Evolutionary conservation across 495 filamentous ascomycete genomes (phyloP).

Genomic region (Alectoria sarmentosa): DNA sequence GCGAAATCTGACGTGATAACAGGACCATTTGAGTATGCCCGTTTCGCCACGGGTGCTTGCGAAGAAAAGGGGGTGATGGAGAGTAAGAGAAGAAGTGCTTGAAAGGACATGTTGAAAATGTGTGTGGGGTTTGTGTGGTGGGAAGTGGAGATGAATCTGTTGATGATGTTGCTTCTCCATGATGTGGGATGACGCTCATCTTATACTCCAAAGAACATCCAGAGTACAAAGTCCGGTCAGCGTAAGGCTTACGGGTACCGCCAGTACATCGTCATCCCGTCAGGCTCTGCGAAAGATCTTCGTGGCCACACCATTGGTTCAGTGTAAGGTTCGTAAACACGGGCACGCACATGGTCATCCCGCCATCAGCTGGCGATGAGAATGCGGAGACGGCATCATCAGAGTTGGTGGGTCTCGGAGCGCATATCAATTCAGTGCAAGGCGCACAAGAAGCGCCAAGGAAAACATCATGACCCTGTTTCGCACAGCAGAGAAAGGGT

Average conservation of each 20-base stretch:
- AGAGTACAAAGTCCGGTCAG: neutral
- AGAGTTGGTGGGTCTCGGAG: too few relatives aligned
- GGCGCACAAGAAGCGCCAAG: too few relatives aligned
- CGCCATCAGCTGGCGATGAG: neutral
- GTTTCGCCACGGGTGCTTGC: slow-evolving; percentile 14
- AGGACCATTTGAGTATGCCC: slow-evolving; percentile 24
- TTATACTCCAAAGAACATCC: neutral
- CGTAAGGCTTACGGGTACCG: neutral
- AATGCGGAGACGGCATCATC: neutral
- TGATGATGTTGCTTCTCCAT: too few relatives aligned
- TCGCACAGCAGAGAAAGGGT: too few relatives aligned
- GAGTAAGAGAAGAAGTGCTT: slow-evolving; percentile 6
- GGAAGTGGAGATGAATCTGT: neutral
- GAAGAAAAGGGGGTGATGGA: slow-evolving; percentile 7
- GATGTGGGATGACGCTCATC: too few relatives aligned
- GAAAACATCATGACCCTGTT: too few relatives aligned
- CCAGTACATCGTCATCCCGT: neutral
- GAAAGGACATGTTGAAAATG: neutral
- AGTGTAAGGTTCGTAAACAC: neutral
- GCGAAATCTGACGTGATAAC: slow-evolving; percentile 31
- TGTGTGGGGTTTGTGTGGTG: neutral
- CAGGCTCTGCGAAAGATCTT: neutral
- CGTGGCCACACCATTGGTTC: neutral
- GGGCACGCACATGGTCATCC: neutral
- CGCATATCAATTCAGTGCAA: too few relatives aligned